These are phyloP conservation scores for Inonotus obliquus DNA, from an alignment of 1,284 basidiomycete genomes.

Conservation along the genomic window DNA sequence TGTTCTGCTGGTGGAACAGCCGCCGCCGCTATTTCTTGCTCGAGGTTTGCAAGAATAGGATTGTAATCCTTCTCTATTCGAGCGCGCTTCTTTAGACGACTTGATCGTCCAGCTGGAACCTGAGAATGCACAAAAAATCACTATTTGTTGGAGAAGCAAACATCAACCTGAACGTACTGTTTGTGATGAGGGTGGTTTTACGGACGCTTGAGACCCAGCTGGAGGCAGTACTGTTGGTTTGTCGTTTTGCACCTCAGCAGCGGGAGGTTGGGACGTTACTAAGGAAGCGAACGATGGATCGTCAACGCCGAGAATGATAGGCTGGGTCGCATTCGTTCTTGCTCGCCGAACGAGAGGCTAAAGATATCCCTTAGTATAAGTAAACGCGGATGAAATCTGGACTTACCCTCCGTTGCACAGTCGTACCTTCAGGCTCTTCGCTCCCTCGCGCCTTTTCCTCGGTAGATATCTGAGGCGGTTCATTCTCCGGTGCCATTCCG, in stretches of 20 bases:
- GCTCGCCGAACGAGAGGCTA: conserved; percentile 26
- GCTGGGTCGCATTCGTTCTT: conserved; percentile 18
- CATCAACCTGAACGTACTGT: neutral
- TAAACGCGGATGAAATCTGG: neutral
- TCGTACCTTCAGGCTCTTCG: neutral
- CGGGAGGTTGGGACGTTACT: conserved; percentile 6
- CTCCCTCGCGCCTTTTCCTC: neutral
- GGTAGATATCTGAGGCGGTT: neutral
- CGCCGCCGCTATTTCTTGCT: conserved; percentile 11
- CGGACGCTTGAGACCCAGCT: conserved; percentile 1
- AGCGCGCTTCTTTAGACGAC: conserved; percentile 14
- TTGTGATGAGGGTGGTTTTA: conserved; percentile 26
- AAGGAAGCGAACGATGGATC: conserved; percentile 22
- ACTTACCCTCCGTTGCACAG: conserved; percentile 4
- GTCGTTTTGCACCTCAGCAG: neutral
- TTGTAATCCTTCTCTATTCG: conserved; percentile 10
- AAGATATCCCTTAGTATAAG: neutral
- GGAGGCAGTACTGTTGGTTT: conserved; percentile 2
- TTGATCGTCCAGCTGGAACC: neutral
- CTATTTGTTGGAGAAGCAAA: neutral
- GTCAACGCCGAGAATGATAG: conserved; percentile 23
- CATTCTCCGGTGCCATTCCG: neutral
- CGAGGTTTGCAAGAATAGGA: conserved; percentile 14
- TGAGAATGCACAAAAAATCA: neutral
- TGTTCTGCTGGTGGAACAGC: conserved; percentile 29